Evolutionary conservation across 2,329 filamentous ascomycete species (phyloP).

Genomic region (Trichoderma koningii): DNA sequence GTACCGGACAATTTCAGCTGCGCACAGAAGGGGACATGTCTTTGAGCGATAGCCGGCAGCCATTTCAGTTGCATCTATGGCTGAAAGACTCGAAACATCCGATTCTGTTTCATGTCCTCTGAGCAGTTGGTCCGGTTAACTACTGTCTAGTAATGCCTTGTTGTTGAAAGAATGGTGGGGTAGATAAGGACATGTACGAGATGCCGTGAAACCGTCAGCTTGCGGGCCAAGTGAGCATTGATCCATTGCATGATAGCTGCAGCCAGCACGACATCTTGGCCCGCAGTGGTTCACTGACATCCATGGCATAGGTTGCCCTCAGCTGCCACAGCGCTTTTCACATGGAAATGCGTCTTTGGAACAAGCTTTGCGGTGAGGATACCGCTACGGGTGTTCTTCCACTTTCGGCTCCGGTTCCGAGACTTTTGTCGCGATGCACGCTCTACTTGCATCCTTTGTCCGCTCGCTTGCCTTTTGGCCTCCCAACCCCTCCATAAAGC

Average conservation of each 20-base stretch:
- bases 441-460: background rate
- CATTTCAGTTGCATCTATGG: too few relatives aligned
- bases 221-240: background rate
- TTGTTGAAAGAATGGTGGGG: too few relatives aligned
- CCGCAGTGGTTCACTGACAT: background rate
- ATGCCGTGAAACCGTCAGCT: background rate
- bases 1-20: background rate
- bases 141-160: too few relatives aligned
- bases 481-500: background rate
- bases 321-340: background rate
- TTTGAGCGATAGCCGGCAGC: constrained; percentile 2
- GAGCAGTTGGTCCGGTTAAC: too few relatives aligned
- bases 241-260: constrained; percentile 2
- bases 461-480: background rate
- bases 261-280: background rate
- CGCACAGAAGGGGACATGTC: background rate
- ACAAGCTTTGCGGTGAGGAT: background rate
- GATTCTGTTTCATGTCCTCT: too few relatives aligned
- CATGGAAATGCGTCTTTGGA: background rate
- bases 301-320: background rate
- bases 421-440: constrained; percentile 10
- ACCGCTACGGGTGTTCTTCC: constrained; percentile 12
- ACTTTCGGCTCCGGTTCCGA: constrained; percentile 12
- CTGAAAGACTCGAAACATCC: too few relatives aligned
- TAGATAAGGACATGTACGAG: background rate